Conservation (phyloP, 1,139 yeast genomes). For the Hemisphaericaspora lyxosophila region DNA sequence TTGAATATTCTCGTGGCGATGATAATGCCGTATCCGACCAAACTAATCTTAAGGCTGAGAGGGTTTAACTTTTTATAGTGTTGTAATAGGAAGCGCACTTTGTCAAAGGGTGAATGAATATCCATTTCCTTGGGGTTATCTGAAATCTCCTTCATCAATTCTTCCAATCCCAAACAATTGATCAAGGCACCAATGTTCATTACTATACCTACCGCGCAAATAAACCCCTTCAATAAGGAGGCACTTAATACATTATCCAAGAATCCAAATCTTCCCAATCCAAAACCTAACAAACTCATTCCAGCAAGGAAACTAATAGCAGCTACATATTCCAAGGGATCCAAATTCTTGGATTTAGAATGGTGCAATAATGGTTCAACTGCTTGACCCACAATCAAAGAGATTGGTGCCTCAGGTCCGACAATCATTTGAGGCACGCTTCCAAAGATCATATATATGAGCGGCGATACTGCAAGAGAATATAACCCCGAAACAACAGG, state of each 20-base stretch:
- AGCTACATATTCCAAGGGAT: slow-evolving; percentile 67
- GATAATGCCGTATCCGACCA: slow-evolving; percentile 44
- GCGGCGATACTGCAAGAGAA: slow-evolving; percentile 80
- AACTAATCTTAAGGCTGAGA: slow-evolving; percentile 55
- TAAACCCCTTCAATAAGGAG: slow-evolving; percentile 82
- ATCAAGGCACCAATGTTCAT: slow-evolving; percentile 80
- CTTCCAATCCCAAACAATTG: slow-evolving; percentile 66
- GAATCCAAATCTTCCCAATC: slow-evolving; percentile 82
- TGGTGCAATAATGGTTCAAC: slow-evolving; percentile 69
- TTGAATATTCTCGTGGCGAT: slow-evolving; percentile 45
- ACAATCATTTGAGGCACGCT: slow-evolving; percentile 96
- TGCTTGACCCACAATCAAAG: slow-evolving; percentile 88
- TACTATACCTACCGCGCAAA: slow-evolving; percentile 88
- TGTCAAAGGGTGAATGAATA: slow-evolving; percentile 75
- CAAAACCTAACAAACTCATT: slow-evolving; percentile 69
- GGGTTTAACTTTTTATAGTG: slow-evolving; percentile 42
- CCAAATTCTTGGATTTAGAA: slow-evolving; percentile 38
- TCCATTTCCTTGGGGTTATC: slow-evolving; percentile 46
- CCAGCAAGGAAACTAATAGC: slow-evolving; percentile 80
- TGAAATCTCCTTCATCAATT: slow-evolving; percentile 31
- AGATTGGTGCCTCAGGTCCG: slow-evolving; percentile 95
- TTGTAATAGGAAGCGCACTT: slow-evolving; percentile 55
- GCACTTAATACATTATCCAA: slow-evolving; percentile 84
- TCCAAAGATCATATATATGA: slow-evolving; percentile 79
- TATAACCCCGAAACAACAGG: slow-evolving; percentile 85